Evolutionary conservation across 345 rosid genomes (phyloP).

Genomic region (Cardiospermum halicacabum): DNA sequence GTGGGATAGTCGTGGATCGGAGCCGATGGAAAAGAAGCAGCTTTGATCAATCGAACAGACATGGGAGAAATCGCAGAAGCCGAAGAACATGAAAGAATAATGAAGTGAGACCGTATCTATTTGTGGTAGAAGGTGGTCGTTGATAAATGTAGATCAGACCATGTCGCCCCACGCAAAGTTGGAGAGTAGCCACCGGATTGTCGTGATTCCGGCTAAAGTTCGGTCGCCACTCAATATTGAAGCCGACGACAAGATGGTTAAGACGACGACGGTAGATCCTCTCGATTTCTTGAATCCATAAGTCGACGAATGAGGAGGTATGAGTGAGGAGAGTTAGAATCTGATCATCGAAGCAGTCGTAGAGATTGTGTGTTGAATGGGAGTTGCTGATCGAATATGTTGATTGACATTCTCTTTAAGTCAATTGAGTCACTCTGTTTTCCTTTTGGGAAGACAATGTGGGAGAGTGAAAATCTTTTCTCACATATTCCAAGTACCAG

Average conservation of each 20-base stretch:
- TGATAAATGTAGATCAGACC: slow-evolving; percentile 45
- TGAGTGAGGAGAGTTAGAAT: slow-evolving; percentile 34
- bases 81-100: too few relatives aligned
- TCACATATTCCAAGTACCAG: too few relatives aligned
- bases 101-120: too few relatives aligned
- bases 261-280: slow-evolving; percentile 10
- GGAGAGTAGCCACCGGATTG: slow-evolving; percentile 37
- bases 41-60: too few relatives aligned
- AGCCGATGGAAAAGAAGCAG: too few relatives aligned
- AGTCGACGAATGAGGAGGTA: slow-evolving; percentile 24
- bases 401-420: too few relatives aligned
- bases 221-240: slow-evolving; percentile 54
- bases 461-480: too few relatives aligned
- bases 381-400: slow-evolving; percentile 25
- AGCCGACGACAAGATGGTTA: slow-evolving; percentile 30
- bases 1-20: too few relatives aligned
- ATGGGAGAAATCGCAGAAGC: too few relatives aligned
- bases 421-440: background rate
- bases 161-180: slow-evolving; percentile 31
- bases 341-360: slow-evolving; percentile 33
- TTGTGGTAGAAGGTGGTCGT: too few relatives aligned
- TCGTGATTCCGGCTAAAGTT: slow-evolving; percentile 19
- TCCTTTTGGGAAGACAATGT: too few relatives aligned
- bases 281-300: slow-evolving; percentile 26
- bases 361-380: slow-evolving; percentile 32